Percentiles rank a stretch among this genome's conserved stretches.
Evolutionary conservation across 169 alveolate species (phyloP).

Genomic region (Babesia divergens): DNA sequence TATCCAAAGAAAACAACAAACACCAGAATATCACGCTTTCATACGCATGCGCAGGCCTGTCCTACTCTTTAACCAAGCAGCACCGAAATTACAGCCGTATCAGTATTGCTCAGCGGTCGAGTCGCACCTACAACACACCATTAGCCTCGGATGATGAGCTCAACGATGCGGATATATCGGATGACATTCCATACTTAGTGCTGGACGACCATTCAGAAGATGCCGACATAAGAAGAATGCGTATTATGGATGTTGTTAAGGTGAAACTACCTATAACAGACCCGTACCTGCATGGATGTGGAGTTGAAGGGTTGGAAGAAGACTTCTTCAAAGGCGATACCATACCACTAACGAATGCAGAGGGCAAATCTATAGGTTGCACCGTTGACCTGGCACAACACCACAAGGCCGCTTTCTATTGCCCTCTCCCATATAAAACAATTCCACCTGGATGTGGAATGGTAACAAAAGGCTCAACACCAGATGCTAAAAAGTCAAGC

Average conservation of each 20-base stretch:
- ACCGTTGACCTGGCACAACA: background rate
- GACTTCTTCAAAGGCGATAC: slow-evolving; percentile 41
- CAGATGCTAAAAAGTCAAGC: too few relatives aligned
- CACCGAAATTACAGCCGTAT: too few relatives aligned
- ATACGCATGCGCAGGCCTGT: slow-evolving; percentile 1
- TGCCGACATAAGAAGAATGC: slow-evolving; percentile 31
- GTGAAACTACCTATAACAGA: slow-evolving; percentile 16
- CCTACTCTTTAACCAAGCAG: too few relatives aligned
- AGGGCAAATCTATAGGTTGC: slow-evolving; percentile 32
- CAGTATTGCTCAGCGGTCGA: too few relatives aligned
- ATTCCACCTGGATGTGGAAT: slow-evolving; percentile 9
- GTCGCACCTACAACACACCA: background rate
- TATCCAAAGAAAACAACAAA: background rate
- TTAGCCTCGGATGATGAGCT: background rate
- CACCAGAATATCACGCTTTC: background rate
- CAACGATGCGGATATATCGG: background rate
- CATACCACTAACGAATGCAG: background rate
- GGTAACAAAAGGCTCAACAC: too few relatives aligned
- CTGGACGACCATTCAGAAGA: background rate
- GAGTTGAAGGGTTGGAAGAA: slow-evolving; percentile 1
- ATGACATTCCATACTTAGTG: background rate
- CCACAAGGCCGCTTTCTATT: slow-evolving; percentile 9
- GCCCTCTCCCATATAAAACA: slow-evolving; percentile 31
- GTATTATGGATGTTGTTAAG: slow-evolving; percentile 15
- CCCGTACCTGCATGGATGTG: slow-evolving; percentile 54